phyloP scores from a whole-genome alignment of 2,329 filamentous ascomycete species.

The Hypocreales sp. region DNA sequence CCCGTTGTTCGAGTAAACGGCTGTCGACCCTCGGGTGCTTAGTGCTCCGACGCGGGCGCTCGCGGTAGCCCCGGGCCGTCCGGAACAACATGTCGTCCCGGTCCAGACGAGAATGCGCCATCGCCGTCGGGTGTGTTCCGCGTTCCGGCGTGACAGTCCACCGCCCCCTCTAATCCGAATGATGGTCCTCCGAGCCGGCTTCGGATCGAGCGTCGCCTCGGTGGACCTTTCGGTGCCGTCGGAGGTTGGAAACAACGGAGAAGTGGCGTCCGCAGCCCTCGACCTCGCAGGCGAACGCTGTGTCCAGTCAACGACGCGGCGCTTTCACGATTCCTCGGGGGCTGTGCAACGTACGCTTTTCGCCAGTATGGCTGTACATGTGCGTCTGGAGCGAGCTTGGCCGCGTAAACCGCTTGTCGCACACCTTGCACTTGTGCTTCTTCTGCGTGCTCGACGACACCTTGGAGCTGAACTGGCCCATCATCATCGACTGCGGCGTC shows the following conservation, averaged over 20 bases:
- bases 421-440: slow-evolving; percentile 99
- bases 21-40: no score
- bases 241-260: slow-evolving; percentile 90
- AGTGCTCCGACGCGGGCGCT: no score
- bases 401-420: slow-evolving; percentile 91
- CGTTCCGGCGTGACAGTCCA: no score
- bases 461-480: slow-evolving; percentile 96
- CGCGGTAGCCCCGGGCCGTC: no score
- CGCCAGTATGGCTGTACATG: slow-evolving; percentile 96
- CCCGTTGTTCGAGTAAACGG: no score
- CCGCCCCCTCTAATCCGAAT: slow-evolving; percentile 44
- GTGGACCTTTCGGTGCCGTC: slow-evolving; percentile 92
- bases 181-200: slow-evolving; percentile 46
- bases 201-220: slow-evolving; percentile 50
- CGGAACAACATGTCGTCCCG: no score
- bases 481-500: slow-evolving; percentile 91
- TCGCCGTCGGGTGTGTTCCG: no score
- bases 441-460: slow-evolving; percentile 91
- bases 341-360: slow-evolving; percentile 97
- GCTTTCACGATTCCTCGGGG: no score
- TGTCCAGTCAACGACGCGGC: not conserved
- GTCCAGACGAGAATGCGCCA: no score
- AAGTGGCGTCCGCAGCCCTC: slow-evolving; percentile 93
- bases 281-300: slow-evolving; percentile 87
- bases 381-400: slow-evolving; percentile 92